Base-by-base conservation (phyloP, 768 basidiomycete species). In the Tulasnella sp. region DNA sequence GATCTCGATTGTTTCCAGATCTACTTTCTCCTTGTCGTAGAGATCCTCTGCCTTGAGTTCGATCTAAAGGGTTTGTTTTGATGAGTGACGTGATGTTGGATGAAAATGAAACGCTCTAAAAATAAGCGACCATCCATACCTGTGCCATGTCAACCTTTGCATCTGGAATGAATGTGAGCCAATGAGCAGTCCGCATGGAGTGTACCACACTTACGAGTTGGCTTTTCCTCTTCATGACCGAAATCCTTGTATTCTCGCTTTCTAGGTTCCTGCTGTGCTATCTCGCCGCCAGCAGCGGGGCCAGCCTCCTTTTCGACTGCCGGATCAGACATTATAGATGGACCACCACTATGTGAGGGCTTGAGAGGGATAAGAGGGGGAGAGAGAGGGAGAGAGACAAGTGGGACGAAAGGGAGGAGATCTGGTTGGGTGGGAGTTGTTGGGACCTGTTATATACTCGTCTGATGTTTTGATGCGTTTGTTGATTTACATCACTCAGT, bases 21-120 rank as follows among this genome's bases (percentile, higher is more conserved):
- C 93, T 68, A 98, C 93, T 72, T 98, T 98, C 70, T 98, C 93
- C 72, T 93, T 93, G 69, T 95, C 91, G 66, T 95, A 96, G 44
- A 91, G 69, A 65, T 92, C 89, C 67, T 91, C 89, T 3, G 88
- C 87, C 65, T 81, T 89, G 59, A 92, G 75, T 67, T 90, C 83
- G 55, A 92, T 91, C 77, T 72, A 49, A 13, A 22, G 37, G 33
- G 24, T 27, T 24, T 24, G 45, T 31, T 32, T 32, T 47, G 45
- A 16, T 32, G 33, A n/a, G 27, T 6, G n/a, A 5, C 5, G 39
- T 20, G n/a, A 10, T 40, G n/a, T n/a, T n/a, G n/a, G n/a, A n/a
- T n/a, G n/a, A 40, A 6, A 6, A 40, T 25, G 34, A 35, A 12
- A 16, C 34, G 34, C 12, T 16, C 34, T 12, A 35, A 35, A 35